A percentile compares a stretch with the other conserved stretches of the same genome.
phyloP scores from a whole-genome alignment of 2,329 filamentous ascomycete species.

The Pyricularia sp. region DNA sequence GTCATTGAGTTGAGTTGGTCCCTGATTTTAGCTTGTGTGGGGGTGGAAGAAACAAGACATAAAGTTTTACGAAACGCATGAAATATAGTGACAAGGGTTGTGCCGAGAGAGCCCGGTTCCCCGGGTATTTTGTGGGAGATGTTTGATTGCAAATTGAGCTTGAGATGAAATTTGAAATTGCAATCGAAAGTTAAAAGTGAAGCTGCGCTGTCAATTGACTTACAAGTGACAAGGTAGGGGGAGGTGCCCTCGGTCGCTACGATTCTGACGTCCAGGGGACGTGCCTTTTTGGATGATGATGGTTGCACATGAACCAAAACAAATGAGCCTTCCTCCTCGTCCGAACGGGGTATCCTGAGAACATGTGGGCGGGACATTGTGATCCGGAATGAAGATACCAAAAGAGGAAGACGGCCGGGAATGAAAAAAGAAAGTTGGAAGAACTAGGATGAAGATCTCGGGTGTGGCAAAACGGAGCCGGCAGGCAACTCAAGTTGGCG shows the following conservation, averaged over 20 bases:
- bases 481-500: not conserved
- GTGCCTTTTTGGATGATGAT: slow-evolving; percentile 19
- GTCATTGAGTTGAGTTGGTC: not conserved
- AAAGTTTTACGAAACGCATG: slow-evolving; percentile 1
- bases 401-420: not conserved
- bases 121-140: not conserved
- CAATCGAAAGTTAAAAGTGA: not conserved
- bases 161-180: not conserved
- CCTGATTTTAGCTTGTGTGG: slow-evolving; percentile 5
- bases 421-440: not conserved
- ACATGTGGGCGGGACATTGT: slow-evolving; percentile 24
- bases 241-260: slow-evolving; percentile 58
- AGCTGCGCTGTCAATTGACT: slow-evolving; percentile 22
- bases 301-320: slow-evolving; percentile 52
- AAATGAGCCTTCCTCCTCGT: slow-evolving; percentile 38
- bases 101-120: not conserved
- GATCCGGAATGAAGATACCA: not conserved
- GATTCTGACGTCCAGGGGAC: slow-evolving; percentile 53
- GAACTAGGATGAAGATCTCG: not conserved
- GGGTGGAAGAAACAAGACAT: not conserved
- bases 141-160: not conserved
- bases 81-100: not conserved
- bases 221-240: slow-evolving; percentile 49
- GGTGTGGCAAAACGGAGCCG: not conserved
- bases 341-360: slow-evolving; percentile 49